These are phyloP conservation scores for Monilinia vaccinii-corymbosi DNA, from an alignment of 2,329 filamentous ascomycete species.

Conservation along the genomic window DNA sequence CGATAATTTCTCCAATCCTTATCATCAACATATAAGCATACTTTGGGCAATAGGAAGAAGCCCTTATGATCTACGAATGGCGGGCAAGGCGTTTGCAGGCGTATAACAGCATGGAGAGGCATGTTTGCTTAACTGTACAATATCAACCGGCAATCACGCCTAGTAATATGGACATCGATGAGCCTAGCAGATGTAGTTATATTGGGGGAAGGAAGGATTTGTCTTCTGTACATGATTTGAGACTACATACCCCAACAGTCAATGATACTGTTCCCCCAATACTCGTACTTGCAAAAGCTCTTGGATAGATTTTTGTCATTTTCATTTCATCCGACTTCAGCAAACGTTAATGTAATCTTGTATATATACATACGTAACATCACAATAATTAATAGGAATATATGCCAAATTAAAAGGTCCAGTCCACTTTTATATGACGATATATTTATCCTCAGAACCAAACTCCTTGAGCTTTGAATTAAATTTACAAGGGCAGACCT, in stretches of 20 bases:
- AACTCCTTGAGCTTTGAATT: neutral
- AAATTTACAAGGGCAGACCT: conserved; percentile 2
- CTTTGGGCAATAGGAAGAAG: conserved; percentile 11
- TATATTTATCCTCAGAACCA: neutral
- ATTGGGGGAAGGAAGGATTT: conserved; percentile 13
- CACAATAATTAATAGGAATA: neutral
- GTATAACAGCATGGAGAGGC: conserved; percentile 16
- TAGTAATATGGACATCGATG: conserved; percentile 18
- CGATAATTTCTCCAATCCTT: conserved; percentile 12
- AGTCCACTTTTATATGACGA: neutral
- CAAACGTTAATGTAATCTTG: neutral
- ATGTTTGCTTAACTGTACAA: conserved; percentile 23
- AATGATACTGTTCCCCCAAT: conserved; percentile 15
- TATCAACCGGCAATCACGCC: conserved; percentile 15
- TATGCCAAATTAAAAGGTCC: neutral
- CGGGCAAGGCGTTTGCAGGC: conserved; percentile 25
- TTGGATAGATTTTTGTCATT: neutral
- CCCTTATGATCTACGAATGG: conserved; percentile 24
- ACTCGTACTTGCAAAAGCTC: conserved; percentile 7
- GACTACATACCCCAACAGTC: conserved; percentile 23
- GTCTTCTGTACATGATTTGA: conserved; percentile 23
- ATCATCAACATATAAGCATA: conserved; percentile 13
- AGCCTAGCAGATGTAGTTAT: conserved; percentile 23
- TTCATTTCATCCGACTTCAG: neutral
- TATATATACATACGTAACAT: neutral